phyloP scores from a whole-genome alignment of 2,329 filamentous ascomycete genomes.

The Dactylellina haptotyla region DNA sequence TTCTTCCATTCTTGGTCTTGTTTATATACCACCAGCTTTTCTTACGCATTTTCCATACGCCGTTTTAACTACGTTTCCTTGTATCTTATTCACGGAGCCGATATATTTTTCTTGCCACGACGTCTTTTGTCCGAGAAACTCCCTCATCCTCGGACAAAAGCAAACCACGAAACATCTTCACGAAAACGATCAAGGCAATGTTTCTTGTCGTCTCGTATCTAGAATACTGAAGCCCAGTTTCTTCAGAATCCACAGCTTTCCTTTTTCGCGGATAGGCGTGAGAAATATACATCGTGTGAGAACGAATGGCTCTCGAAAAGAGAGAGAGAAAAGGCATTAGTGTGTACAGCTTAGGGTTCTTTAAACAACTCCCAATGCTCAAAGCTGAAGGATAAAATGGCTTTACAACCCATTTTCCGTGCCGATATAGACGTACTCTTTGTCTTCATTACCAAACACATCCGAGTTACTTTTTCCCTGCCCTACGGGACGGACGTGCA shows the following conservation, averaged over 20 bases:
- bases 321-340: slow-evolving; percentile 62
- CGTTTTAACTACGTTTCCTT: slow-evolving; percentile 39
- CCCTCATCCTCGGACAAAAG: slow-evolving; percentile 5
- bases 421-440: slow-evolving; percentile 64
- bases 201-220: slow-evolving; percentile 6
- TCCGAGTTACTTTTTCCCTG: slow-evolving; percentile 62
- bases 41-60: slow-evolving; percentile 20
- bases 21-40: slow-evolving; percentile 49
- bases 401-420: slow-evolving; percentile 62
- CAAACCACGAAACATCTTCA: background rate
- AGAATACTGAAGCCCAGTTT: slow-evolving; percentile 41
- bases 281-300: background rate
- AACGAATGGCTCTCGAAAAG: background rate
- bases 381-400: slow-evolving; percentile 58
- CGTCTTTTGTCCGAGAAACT: background rate
- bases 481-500: slow-evolving; percentile 70
- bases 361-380: slow-evolving; percentile 60
- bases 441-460: slow-evolving; percentile 73
- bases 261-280: slow-evolving; percentile 12
- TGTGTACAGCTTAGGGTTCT: slow-evolving; percentile 67
- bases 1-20: slow-evolving; percentile 24
- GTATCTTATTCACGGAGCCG: slow-evolving; percentile 46
- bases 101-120: slow-evolving; percentile 19
- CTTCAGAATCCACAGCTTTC: slow-evolving; percentile 30
- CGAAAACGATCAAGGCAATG: background rate